phyloP scores from a whole-genome alignment of 2,329 filamentous ascomycete genomes.

The Diaporthe sp. region DNA sequence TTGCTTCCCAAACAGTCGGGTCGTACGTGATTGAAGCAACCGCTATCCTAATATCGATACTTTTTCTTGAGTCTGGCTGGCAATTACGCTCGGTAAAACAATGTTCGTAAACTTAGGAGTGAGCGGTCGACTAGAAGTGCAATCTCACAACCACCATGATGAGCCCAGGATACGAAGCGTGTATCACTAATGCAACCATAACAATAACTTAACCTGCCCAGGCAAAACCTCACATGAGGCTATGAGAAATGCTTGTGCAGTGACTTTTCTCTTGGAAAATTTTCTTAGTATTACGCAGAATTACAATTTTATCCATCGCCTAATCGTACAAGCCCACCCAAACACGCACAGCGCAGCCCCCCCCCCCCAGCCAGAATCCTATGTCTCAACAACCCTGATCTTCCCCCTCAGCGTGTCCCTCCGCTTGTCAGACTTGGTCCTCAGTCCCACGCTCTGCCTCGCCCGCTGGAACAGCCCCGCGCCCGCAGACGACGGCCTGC shows the following conservation, averaged over 20 bases:
- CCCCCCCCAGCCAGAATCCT: not conserved
- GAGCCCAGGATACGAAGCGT: not conserved
- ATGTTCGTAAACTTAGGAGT: no score
- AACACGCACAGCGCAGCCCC: not conserved
- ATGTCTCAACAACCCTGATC: constrained; percentile 30
- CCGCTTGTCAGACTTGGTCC: constrained; percentile 33
- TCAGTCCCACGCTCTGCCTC: constrained; percentile 30
- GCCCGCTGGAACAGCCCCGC: constrained; percentile 38
- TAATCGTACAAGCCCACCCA: not conserved
- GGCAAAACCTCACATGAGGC: not conserved
- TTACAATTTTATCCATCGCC: not conserved
- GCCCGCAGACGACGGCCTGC: not conserved
- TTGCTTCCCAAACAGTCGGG: not conserved
- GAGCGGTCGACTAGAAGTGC: no score
- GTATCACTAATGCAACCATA: not conserved
- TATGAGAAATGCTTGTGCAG: not conserved
- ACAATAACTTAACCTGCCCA: not conserved
- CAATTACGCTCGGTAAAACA: no score
- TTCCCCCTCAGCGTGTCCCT: constrained; percentile 33
- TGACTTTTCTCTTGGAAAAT: not conserved
- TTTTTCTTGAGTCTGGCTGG: no score
- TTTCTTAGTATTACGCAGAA: not conserved
- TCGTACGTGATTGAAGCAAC: not conserved
- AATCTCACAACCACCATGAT: not conserved
- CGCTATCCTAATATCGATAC: no score